phyloP scores from a whole-genome alignment of 768 basidiomycete species.

The Mycena amicta region DNA sequence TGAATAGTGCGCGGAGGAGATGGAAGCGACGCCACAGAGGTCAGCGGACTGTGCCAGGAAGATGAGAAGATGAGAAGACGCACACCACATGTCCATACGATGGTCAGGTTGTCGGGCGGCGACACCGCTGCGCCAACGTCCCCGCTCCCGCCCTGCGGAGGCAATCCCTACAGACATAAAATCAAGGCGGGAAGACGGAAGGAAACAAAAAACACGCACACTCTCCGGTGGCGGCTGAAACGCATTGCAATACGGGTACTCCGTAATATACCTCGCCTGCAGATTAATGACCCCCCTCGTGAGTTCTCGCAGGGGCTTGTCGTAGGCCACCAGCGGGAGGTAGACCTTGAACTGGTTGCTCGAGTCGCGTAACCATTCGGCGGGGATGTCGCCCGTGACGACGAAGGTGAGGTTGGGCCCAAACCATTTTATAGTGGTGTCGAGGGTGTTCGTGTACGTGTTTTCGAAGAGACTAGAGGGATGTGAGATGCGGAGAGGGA shows the following conservation, averaged over 20 bases:
- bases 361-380: slow-evolving; percentile 60
- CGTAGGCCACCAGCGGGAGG: slow-evolving; percentile 41
- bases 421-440: slow-evolving; percentile 59
- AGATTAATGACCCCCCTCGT: slow-evolving; percentile 58
- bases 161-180: slow-evolving; percentile 46
- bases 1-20: too few relatives aligned
- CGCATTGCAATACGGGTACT: slow-evolving; percentile 21
- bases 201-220: not conserved
- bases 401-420: slow-evolving; percentile 53
- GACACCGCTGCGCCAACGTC: slow-evolving; percentile 10
- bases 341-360: slow-evolving; percentile 58
- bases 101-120: slow-evolving; percentile 47
- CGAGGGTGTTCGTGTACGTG: slow-evolving; percentile 57
- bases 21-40: too few relatives aligned
- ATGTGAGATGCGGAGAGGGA: not conserved
- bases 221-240: slow-evolving; percentile 21
- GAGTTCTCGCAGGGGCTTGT: slow-evolving; percentile 43
- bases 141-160: not conserved
- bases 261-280: slow-evolving; percentile 32
- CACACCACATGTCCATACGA: slow-evolving; percentile 58
- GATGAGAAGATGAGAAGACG: not conserved
- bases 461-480: slow-evolving; percentile 48
- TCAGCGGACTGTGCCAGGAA: not conserved
- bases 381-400: slow-evolving; percentile 51
- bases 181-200: too few relatives aligned